Percentiles rank a stretch among this genome's conserved stretches.
phyloP scores from a whole-genome alignment of 345 rosid species.

The Chamaenerion angustifolium region DNA sequence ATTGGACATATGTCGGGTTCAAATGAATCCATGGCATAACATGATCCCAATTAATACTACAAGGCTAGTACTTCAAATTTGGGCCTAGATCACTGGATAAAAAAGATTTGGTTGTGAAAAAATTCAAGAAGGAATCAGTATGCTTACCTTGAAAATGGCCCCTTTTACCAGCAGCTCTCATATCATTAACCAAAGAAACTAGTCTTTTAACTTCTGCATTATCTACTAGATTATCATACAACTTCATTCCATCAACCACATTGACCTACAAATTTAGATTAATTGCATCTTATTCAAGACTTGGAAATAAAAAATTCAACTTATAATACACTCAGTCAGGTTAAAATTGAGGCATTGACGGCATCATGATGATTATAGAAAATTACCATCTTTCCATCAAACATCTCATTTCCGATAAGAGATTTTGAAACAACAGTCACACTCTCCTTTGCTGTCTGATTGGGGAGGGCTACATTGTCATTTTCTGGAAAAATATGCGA shows the following conservation, averaged over 20 bases:
- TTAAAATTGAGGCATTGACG: background rate
- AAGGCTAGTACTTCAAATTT: too few relatives aligned
- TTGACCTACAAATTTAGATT: slow-evolving; percentile 43
- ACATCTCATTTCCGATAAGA: slow-evolving; percentile 45
- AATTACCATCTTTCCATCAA: slow-evolving; percentile 63
- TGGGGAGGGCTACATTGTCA: slow-evolving; percentile 16
- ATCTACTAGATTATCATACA: slow-evolving; percentile 47
- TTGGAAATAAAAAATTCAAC: background rate
- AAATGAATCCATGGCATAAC: too few relatives aligned
- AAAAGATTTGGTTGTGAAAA: too few relatives aligned
- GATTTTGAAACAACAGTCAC: slow-evolving; percentile 31
- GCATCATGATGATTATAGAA: slow-evolving; percentile 1
- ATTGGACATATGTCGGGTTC: too few relatives aligned
- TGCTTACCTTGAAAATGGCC: slow-evolving; percentile 81
- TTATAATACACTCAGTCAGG: too few relatives aligned
- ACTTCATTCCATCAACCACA: slow-evolving; percentile 80
- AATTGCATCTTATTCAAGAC: slow-evolving; percentile 3
- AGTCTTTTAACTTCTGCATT: slow-evolving; percentile 49
- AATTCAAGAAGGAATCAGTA: too few relatives aligned
- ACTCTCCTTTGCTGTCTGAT: slow-evolving; percentile 33
- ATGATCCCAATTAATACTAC: too few relatives aligned
- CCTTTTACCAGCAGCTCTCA: slow-evolving; percentile 59
- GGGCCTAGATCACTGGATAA: too few relatives aligned
- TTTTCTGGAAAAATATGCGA: slow-evolving; percentile 26
- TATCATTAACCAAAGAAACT: slow-evolving; percentile 54